A percentile compares a stretch with the other conserved stretches of the same genome.
These are phyloP conservation scores for sunflower (Helianthus annuus) DNA, from an alignment of 129 eudicot genomes.

Conservation along the genomic window HanXRQr2.0-SUNRISE NC_035442.2:143863965-143864464, in stretches of 20 bases:
- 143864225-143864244: constrained; percentile 1
- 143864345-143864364: too few species aligned
- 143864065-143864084: constrained; percentile 93
- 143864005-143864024: constrained; percentile 80
- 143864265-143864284: too few species aligned
- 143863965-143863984: constrained; percentile 82
- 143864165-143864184: not conserved
- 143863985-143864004: constrained; percentile 76
- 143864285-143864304: too few species aligned
- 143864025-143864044: constrained; percentile 85
- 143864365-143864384: too few species aligned
- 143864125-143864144: constrained; percentile 84
- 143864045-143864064: constrained; percentile 66
- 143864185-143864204: not conserved
- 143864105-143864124: constrained; percentile 75
- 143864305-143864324: too few species aligned
- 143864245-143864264: too few species aligned
- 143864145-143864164: constrained; percentile 75
- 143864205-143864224: not conserved
- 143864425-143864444: too few species aligned
- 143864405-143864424: too few species aligned
- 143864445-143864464: too few species aligned
- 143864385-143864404: too few species aligned
- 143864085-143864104: constrained; percentile 67
- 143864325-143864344: too few species aligned